phyloP scores from a whole-genome alignment of 2,329 filamentous ascomycete species.

The Fonsecaea pugnacius region DNA sequence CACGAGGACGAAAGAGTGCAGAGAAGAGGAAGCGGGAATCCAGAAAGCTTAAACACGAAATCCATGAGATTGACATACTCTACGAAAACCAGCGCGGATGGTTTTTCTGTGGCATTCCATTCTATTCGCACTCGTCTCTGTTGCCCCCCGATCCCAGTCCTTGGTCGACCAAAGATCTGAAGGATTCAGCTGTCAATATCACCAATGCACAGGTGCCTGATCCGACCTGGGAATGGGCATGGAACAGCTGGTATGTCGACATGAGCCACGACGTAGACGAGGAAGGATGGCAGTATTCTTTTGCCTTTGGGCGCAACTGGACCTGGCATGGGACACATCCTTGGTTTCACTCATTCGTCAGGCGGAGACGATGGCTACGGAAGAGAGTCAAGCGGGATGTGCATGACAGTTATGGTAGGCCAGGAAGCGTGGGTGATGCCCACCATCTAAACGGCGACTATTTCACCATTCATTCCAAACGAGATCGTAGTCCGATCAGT shows the following conservation, averaged over 20 bases:
- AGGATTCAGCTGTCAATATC: conserved; percentile 69
- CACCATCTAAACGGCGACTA: conserved; percentile 77
- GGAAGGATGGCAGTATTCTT: conserved; percentile 95
- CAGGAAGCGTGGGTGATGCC: conserved; percentile 51
- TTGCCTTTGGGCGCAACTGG: conserved; percentile 75
- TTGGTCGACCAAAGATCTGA: conserved; percentile 74
- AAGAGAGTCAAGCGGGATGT: conserved; percentile 69
- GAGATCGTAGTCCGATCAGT: conserved; percentile 51
- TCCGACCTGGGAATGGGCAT: conserved; percentile 90
- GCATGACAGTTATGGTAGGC: conserved; percentile 41
- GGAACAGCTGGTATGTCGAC: conserved; percentile 73
- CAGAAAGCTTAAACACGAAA: conserved; percentile 39
- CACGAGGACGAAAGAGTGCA: conserved; percentile 18
- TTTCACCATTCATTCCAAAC: conserved; percentile 72
- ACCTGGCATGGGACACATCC: conserved; percentile 85
- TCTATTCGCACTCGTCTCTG: conserved; percentile 86
- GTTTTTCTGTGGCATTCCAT: conserved; percentile 83
- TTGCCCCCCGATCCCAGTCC: conserved; percentile 82
- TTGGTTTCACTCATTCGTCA: conserved; percentile 96
- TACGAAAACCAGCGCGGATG: conserved; percentile 95
- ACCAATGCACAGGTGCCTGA: conserved; percentile 90
- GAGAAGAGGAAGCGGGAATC: conserved; percentile 25
- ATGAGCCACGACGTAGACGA: conserved; percentile 84
- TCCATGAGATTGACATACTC: conserved; percentile 74
- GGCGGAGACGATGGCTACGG: conserved; percentile 83